phyloP scores from a whole-genome alignment of 352 stramenopile genomes.

The Phytopythium ostracodes region DNA sequence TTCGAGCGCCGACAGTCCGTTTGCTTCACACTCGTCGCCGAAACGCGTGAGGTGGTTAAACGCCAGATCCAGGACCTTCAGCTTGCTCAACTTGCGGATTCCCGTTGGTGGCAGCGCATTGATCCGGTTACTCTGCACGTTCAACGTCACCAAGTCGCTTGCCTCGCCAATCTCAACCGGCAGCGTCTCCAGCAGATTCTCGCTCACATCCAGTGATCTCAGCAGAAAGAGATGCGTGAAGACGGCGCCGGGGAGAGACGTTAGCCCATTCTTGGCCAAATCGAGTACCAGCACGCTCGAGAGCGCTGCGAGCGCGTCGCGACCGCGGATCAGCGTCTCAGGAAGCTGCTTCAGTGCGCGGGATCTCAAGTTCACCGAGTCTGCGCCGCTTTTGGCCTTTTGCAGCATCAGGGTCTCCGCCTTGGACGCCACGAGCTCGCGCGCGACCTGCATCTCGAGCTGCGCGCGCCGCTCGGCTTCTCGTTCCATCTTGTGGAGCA shows the following conservation, averaged over 20 bases:
- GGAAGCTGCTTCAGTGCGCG: constrained; percentile 38
- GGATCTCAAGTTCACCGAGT: constrained; percentile 38
- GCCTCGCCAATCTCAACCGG: constrained; percentile 53
- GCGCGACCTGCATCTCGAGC: constrained; percentile 43
- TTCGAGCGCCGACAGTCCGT: constrained; percentile 31
- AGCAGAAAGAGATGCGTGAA: constrained; percentile 61
- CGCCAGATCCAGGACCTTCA: constrained; percentile 47
- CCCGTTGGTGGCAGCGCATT: constrained; percentile 15
- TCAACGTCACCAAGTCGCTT: constrained; percentile 38
- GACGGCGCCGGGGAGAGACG: constrained; percentile 32
- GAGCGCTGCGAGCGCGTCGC: constrained; percentile 42
- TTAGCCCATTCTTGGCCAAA: constrained; percentile 49
- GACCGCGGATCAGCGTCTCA: constrained; percentile 37
- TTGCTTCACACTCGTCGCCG: constrained; percentile 31
- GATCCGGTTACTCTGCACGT: constrained; percentile 51
- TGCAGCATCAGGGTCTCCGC: constrained; percentile 42
- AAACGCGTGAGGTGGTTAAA: constrained; percentile 44
- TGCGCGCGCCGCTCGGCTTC: constrained; percentile 38
- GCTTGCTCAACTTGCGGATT: constrained; percentile 20
- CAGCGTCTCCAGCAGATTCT: constrained; percentile 43
- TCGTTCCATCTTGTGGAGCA: constrained; percentile 31
- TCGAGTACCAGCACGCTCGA: constrained; percentile 68
- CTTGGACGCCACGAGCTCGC: constrained; percentile 53
- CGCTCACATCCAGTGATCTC: constrained; percentile 47
- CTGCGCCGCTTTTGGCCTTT: constrained; percentile 52